Evolutionary conservation across 1,139 yeast genomes (phyloP), one percentile per base, ranked within the genome.

Genomic region (Debaryomyces sp.): DNA sequence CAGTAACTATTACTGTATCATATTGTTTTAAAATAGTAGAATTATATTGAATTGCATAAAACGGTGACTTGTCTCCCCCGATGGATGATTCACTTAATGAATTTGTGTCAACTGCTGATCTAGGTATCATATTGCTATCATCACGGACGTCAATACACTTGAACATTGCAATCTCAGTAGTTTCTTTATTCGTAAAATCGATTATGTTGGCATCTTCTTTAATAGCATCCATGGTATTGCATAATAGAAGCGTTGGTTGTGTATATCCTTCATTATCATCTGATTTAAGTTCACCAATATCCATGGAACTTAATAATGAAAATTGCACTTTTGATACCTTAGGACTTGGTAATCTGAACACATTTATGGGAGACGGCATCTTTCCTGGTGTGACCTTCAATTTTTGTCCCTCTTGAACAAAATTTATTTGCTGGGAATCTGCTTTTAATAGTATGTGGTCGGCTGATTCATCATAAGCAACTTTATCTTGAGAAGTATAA

Each of bases 1-100:
- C 69, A 5, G 75, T 74, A 21, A 85, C 64, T 1, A 84, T 68
- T n/a, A 85, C 63, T 47, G 71, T 71, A 49, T 83, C 82, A 56
- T 71, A 85, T 6, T 65, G 58, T 0, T 66, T 49, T 9, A 82
- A 53, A 1, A 67, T 57, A 3, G 67, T 55, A 1, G 72, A 55
- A 24, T 74, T 67, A 22, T 78, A 63, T 47, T 73, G 73, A 2
- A 82, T 40, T 6, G 79, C 74, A 52, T 77, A 64, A 56, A 78
- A 80, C 3, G 89, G 86, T 5, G 58, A 38, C 4, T 57, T 45
- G 0, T 68, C 68, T 2, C 80, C 87, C 10, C 79, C 85, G 40
- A 71, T 56, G 0, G 87, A 80, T 0, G 89, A 82, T 37, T 80
- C 82, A 6, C 70, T 63, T 1, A 82, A 57, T 5, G 70, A 60